Evolutionary conservation across 1,139 yeast species (phyloP).

Genomic region (Lodderomyces orthopsilosis): DNA sequence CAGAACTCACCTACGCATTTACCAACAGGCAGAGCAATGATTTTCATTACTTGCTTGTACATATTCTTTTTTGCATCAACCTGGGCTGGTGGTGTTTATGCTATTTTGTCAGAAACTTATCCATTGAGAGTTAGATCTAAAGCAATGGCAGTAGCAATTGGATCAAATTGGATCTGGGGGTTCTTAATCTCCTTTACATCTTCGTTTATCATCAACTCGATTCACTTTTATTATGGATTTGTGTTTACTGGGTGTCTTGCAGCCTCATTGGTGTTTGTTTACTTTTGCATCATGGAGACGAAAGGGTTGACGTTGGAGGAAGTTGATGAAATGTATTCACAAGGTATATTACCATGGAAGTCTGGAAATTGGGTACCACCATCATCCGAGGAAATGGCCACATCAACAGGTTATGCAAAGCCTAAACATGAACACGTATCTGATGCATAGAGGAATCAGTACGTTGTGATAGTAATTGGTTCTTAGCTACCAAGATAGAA

Average conservation of each 20-base stretch:
- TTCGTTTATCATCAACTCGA: slow-evolving; percentile 57
- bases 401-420: slow-evolving; percentile 29
- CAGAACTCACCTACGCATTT: slow-evolving; percentile 21
- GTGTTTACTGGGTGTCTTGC: slow-evolving; percentile 71
- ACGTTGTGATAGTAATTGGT: too few species aligned
- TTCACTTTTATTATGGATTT: slow-evolving; percentile 58
- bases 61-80: slow-evolving; percentile 81
- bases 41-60: slow-evolving; percentile 72
- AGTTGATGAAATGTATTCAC: slow-evolving; percentile 60
- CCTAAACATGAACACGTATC: slow-evolving; percentile 21
- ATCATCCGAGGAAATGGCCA: slow-evolving; percentile 28
- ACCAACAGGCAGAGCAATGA: slow-evolving; percentile 65
- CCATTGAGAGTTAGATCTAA: slow-evolving; percentile 77
- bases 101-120: slow-evolving; percentile 73
- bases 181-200: slow-evolving; percentile 73
- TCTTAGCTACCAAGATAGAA: too few species aligned
- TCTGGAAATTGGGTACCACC: slow-evolving; percentile 46
- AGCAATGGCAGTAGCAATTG: slow-evolving; percentile 73
- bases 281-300: slow-evolving; percentile 61
- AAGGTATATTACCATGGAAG: slow-evolving; percentile 45
- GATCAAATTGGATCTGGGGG: slow-evolving; percentile 79
- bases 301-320: slow-evolving; percentile 67
- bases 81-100: slow-evolving; percentile 84
- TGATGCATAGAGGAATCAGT: slow-evolving; percentile 7
- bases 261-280: slow-evolving; percentile 53